phyloP scores from a whole-genome alignment of 768 basidiomycete genomes.

The Dictyophora rubrovolvata region DNA sequence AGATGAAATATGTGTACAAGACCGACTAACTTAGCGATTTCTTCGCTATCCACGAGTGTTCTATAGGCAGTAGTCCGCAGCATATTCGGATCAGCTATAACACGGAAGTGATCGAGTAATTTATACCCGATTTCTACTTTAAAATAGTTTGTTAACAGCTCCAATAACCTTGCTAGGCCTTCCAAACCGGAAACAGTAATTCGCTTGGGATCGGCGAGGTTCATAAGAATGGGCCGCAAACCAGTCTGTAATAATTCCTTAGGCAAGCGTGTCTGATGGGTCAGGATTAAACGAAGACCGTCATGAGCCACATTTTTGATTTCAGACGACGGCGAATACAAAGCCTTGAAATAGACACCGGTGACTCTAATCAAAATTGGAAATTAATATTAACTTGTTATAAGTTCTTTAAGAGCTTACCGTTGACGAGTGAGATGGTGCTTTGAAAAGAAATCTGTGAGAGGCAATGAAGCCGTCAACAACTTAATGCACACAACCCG shows the following conservation, averaged over 20 bases:
- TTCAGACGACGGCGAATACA: constrained; percentile 84
- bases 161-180: constrained; percentile 85
- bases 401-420: constrained; percentile 31
- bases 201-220: constrained; percentile 91
- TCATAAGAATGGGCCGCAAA: constrained; percentile 92
- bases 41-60: constrained; percentile 79
- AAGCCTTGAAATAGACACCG: constrained; percentile 93
- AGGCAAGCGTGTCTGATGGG: constrained; percentile 83
- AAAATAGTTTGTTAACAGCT: constrained; percentile 96
- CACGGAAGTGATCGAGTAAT: constrained; percentile 89
- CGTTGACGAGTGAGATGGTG: constrained; percentile 79
- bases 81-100: constrained; percentile 83
- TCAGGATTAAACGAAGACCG: constrained; percentile 79
- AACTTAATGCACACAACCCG: constrained; percentile 91
- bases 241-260: constrained; percentile 94
- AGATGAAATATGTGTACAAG: constrained; percentile 96
- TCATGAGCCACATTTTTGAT: constrained; percentile 95
- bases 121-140: constrained; percentile 99
- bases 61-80: constrained; percentile 69
- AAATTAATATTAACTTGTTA: not conserved
- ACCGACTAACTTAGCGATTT: constrained; percentile 87
- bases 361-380: constrained; percentile 54
- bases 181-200: constrained; percentile 87
- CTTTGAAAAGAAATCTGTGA: constrained; percentile 85
- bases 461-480: constrained; percentile 87